Conservation (phyloP, 139 green algal genomes). For the Volvox reticuliferus region DNA sequence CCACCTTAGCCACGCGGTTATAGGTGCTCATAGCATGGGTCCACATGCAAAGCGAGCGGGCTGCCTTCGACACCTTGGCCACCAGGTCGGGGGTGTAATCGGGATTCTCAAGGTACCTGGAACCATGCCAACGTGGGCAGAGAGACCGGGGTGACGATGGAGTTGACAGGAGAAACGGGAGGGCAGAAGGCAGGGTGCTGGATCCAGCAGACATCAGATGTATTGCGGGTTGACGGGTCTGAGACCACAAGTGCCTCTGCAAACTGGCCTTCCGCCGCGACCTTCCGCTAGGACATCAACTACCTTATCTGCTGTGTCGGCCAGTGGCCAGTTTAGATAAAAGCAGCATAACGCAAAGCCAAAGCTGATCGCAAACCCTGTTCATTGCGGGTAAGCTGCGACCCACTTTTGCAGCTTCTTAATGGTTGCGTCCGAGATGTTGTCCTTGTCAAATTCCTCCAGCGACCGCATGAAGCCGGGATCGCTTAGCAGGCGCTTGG, state of each 20-base stretch:
- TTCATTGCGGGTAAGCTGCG: neutral
- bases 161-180: too few relatives aligned
- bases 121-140: too few relatives aligned
- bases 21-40: conserved; percentile 88
- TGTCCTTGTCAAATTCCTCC: conserved; percentile 90
- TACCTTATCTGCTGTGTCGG: too few relatives aligned
- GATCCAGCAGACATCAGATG: too few relatives aligned
- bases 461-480: conserved; percentile 82
- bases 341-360: too few relatives aligned
- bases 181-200: too few relatives aligned
- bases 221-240: too few relatives aligned
- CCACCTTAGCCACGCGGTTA: conserved; percentile 77
- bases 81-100: conserved; percentile 79
- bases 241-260: too few relatives aligned
- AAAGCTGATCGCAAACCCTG: neutral
- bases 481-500: conserved; percentile 83
- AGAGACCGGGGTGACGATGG: too few relatives aligned
- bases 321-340: too few relatives aligned
- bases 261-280: too few relatives aligned
- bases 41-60: conserved; percentile 91
- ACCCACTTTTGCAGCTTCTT: conserved; percentile 69
- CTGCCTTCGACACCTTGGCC: conserved; percentile 80
- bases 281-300: too few relatives aligned
- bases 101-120: conserved; percentile 75
- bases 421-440: conserved; percentile 76